Conservation (phyloP, 2,329 filamentous ascomycete genomes). For the Scedosporium aurantiacum region DNA sequence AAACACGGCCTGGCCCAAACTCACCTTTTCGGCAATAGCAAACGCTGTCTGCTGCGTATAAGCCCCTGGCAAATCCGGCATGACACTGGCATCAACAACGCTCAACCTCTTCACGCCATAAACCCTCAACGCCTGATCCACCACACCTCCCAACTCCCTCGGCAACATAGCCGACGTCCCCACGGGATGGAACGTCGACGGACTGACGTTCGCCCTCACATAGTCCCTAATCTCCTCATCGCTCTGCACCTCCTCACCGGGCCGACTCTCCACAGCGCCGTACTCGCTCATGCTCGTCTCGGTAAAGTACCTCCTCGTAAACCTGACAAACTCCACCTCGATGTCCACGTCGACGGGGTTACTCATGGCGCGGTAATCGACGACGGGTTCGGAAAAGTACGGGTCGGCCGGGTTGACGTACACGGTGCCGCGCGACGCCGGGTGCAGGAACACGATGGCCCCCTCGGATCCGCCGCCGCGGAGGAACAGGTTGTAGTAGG, state of each 20-base stretch:
- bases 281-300: conserved; percentile 12
- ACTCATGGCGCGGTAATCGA: conserved; percentile 16
- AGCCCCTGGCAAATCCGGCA: conserved; percentile 25
- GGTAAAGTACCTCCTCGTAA: conserved; percentile 15
- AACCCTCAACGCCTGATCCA: conserved; percentile 16
- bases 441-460: conserved; percentile 9
- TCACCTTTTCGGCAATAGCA: conserved; percentile 6
- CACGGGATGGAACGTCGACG: conserved; percentile 13
- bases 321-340: conserved; percentile 14
- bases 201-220: conserved; percentile 7
- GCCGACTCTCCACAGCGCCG: conserved; percentile 11
- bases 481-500: conserved; percentile 17
- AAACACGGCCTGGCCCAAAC: not conserved
- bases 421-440: conserved; percentile 14
- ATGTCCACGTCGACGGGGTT: conserved; percentile 16
- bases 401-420: conserved; percentile 14
- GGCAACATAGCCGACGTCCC: conserved; percentile 19
- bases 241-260: conserved; percentile 11
- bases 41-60: conserved; percentile 20
- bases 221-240: conserved; percentile 14
- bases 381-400: conserved; percentile 12
- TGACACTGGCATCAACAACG: conserved; percentile 50
- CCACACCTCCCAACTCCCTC: conserved; percentile 21
- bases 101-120: conserved; percentile 34
- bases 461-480: conserved; percentile 16